Conservation (phyloP, 371 early-diverging fungal genomes). For the Saksenaea vasiformis region DNA sequence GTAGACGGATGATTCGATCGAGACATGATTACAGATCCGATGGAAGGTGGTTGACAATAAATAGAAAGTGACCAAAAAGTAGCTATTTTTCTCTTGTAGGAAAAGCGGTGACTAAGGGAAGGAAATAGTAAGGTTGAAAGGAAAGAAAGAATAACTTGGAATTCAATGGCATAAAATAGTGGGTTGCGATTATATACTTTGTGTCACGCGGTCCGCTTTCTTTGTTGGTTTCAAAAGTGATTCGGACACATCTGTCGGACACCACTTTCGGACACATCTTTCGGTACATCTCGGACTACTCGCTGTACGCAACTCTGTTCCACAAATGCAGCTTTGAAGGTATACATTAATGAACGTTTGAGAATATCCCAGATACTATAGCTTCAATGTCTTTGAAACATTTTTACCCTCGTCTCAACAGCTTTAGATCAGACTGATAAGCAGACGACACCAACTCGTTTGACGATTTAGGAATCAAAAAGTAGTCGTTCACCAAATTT, state of each 20-base stretch:
- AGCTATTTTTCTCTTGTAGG: neutral
- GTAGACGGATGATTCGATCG: slow-evolving; percentile 20
- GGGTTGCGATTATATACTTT: slow-evolving; percentile 3
- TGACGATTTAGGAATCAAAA: no score
- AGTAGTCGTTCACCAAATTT: no score
- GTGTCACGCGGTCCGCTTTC: slow-evolving; percentile 4
- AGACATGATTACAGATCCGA: slow-evolving; percentile 18
- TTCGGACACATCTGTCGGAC: neutral
- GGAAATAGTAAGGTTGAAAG: slow-evolving; percentile 9
- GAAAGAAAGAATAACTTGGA: neutral
- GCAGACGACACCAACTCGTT: no score
- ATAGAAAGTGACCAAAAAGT: neutral
- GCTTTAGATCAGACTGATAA: no score
- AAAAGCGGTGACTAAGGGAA: neutral
- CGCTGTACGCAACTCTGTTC: no score
- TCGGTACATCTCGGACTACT: no score
- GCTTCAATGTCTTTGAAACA: no score
- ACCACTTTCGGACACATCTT: neutral
- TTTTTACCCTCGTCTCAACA: no score
- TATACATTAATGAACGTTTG: no score
- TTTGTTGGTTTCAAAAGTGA: neutral
- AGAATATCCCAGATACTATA: no score
- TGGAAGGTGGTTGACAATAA: slow-evolving; percentile 1
- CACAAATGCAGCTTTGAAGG: no score
- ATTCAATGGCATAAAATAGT: neutral